Conservation (phyloP, 73 alveolate species). For the Breviolum minutum region DNA sequence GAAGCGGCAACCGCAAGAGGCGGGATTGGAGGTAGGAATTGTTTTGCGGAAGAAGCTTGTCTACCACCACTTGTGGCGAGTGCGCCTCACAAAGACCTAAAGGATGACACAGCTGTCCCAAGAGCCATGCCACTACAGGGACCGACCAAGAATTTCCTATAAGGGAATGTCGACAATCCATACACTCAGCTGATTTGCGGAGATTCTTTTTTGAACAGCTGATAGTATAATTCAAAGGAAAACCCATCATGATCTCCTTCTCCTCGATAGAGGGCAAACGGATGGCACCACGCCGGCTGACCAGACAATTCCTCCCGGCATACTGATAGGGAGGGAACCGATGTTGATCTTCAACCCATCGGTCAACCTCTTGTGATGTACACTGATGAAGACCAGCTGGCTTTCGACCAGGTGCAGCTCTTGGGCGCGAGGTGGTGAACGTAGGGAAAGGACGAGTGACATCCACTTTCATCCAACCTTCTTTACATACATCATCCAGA, state of each 20-base stretch:
- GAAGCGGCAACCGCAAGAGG: not conserved
- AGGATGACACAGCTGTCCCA: not conserved
- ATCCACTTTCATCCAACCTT: not conserved
- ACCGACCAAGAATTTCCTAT: not conserved
- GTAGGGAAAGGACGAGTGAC: not conserved
- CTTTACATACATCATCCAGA: not conserved
- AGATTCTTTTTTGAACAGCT: not conserved
- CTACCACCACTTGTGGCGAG: not conserved
- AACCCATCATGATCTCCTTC: constrained; percentile 16
- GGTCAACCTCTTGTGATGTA: not conserved
- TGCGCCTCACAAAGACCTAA: not conserved
- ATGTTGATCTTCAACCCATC: not conserved
- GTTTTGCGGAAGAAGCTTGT: not conserved
- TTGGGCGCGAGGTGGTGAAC: not conserved
- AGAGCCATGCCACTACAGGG: not conserved
- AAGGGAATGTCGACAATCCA: not conserved
- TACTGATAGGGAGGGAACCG: constrained; percentile 11
- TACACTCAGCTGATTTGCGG: not conserved
- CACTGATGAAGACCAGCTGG: not conserved
- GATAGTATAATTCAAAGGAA: not conserved
- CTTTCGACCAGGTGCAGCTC: not conserved
- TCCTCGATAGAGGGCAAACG: not conserved
- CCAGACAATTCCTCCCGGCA: not conserved
- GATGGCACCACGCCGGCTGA: not conserved
- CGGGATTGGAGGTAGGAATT: not conserved